Evolutionary conservation across 208 protist genomes (phyloP).

Genomic region (Acanthamoeba healyi): DNA sequence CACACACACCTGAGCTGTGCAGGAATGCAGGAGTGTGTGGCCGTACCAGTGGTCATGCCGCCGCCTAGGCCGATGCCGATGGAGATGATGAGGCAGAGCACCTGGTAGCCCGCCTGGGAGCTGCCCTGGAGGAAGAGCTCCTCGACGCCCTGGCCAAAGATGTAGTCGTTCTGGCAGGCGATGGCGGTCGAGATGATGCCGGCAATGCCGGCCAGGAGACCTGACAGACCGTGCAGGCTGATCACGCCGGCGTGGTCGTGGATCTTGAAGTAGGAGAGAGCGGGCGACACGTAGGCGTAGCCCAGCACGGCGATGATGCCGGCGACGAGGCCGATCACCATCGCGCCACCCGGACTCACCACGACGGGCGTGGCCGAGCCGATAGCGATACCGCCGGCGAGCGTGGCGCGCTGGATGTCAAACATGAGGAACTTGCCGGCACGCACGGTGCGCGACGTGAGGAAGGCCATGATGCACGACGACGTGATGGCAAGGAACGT

Average conservation of each 20-base stretch:
- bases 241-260: constrained; percentile 38
- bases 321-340: constrained; percentile 52
- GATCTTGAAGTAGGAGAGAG: constrained; percentile 32
- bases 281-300: constrained; percentile 18
- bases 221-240: constrained; percentile 60
- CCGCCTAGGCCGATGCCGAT: constrained; percentile 53
- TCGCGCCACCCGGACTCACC: constrained; percentile 50
- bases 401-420: constrained; percentile 58
- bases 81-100: constrained; percentile 40
- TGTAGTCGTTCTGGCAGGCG: constrained; percentile 35
- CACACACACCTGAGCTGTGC: too few relatives aligned
- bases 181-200: constrained; percentile 72
- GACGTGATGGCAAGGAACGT: constrained; percentile 54
- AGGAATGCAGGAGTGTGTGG: too few relatives aligned
- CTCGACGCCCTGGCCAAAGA: constrained; percentile 25
- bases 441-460: constrained; percentile 49
- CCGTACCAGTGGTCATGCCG: not conserved
- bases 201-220: constrained; percentile 21
- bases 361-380: constrained; percentile 61
- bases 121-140: not conserved
- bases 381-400: constrained; percentile 60
- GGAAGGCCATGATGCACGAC: constrained; percentile 40
- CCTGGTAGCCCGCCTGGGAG: constrained; percentile 40
- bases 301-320: constrained; percentile 43
- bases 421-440: constrained; percentile 70